These are phyloP conservation scores for Selaginella moellendorffii DNA, from an alignment of 75 land plant species.

Conservation along the genomic window DNA sequence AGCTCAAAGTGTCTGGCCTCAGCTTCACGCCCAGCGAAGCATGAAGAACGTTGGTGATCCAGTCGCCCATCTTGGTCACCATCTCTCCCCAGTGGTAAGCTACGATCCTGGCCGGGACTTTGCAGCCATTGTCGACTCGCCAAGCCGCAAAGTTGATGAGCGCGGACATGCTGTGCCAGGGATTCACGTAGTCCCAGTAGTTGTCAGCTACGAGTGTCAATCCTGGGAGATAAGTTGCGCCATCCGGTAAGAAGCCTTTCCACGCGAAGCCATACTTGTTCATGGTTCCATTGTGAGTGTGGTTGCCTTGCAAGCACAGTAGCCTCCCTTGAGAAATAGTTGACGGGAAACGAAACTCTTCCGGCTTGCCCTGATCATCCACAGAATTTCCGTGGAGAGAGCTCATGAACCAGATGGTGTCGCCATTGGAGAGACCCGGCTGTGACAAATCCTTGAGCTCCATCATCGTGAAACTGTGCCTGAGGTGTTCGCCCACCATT, in stretches of 20 bases:
- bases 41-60: slow-evolving; percentile 16
- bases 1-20: neutral
- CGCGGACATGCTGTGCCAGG: slow-evolving; percentile 64
- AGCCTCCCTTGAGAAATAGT: slow-evolving; percentile 28
- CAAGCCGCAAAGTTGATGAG: slow-evolving; percentile 43
- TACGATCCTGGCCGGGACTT: neutral
- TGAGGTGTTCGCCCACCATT: neutral
- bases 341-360: slow-evolving; percentile 26
- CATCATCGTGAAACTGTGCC: neutral
- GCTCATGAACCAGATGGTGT: neutral
- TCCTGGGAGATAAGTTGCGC: slow-evolving; percentile 34
- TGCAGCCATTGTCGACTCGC: slow-evolving; percentile 20
- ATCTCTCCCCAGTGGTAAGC: slow-evolving; percentile 24
- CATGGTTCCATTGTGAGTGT: slow-evolving; percentile 36
- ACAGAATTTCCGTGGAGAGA: neutral
- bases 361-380: neutral
- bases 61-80: slow-evolving; percentile 21
- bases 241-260: slow-evolving; percentile 29
- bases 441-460: neutral
- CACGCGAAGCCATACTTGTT: slow-evolving; percentile 63
- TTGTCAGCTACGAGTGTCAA: slow-evolving; percentile 54
- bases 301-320: slow-evolving; percentile 49
- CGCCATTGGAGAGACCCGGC: neutral
- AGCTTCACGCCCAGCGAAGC: neutral
- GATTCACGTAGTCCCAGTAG: slow-evolving; percentile 56